Conservation (phyloP, 352 stramenopile genomes). For the Pythium coloratum region DNA sequence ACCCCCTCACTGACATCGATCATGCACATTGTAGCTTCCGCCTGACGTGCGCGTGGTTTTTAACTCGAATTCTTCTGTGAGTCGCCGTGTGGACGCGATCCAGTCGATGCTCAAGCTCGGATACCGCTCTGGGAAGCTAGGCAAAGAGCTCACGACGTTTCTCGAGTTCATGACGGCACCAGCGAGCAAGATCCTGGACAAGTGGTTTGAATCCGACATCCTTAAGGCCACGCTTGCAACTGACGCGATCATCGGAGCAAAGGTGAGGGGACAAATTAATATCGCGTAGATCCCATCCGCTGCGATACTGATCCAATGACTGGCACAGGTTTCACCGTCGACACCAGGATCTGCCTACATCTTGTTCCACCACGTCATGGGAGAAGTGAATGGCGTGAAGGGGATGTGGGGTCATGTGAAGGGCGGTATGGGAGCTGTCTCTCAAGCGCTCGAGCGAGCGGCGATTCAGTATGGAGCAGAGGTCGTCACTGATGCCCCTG, state of each 20-base stretch:
- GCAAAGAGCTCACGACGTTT: constrained; percentile 76
- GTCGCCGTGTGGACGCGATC: constrained; percentile 61
- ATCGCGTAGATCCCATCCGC: not conserved
- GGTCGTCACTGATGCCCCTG: constrained; percentile 66
- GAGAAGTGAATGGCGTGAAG: constrained; percentile 86
- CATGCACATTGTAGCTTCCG: constrained; percentile 39
- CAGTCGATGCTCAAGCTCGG: constrained; percentile 66
- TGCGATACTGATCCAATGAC: not conserved
- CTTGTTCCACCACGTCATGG: constrained; percentile 92
- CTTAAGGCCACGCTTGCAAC: constrained; percentile 91
- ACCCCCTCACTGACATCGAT: not conserved
- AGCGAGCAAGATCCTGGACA: constrained; percentile 85
- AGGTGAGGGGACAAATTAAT: constrained; percentile 34
- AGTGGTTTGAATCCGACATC: constrained; percentile 90
- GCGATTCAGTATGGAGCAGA: constrained; percentile 64
- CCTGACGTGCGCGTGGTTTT: constrained; percentile 75
- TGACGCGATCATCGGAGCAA: constrained; percentile 90
- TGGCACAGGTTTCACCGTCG: constrained; percentile 64
- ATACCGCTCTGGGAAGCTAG: constrained; percentile 64
- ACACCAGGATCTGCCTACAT: constrained; percentile 90
- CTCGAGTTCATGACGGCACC: constrained; percentile 89
- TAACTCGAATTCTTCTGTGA: constrained; percentile 47
- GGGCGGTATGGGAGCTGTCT: constrained; percentile 87
- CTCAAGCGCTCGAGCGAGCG: constrained; percentile 60
- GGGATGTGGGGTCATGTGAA: constrained; percentile 90